Conservation (phyloP, 2,329 filamentous ascomycete genomes). For the Pseudogymnoascus sp. region DNA sequence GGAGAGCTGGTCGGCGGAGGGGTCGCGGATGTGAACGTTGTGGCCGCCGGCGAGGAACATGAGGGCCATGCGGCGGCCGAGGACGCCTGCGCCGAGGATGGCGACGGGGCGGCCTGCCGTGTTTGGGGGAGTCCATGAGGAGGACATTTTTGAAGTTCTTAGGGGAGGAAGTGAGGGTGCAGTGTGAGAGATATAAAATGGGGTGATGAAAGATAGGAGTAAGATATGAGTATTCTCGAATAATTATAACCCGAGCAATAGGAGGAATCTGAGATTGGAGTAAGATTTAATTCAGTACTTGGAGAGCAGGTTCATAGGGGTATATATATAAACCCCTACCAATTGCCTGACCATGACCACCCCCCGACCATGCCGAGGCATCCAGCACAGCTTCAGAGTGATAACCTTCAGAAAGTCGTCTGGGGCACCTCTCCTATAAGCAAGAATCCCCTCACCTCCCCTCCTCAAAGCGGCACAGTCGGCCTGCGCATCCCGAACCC, state of each 20-base stretch:
- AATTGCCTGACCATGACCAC: background rate
- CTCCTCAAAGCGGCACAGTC: background rate
- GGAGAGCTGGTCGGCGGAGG: slow-evolving; percentile 29
- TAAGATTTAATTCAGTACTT: background rate
- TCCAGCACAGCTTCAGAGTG: background rate
- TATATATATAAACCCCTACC: background rate
- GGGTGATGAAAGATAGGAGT: background rate
- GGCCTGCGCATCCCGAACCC: background rate
- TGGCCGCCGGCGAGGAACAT: slow-evolving; percentile 37
- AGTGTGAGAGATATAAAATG: background rate
- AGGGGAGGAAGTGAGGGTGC: background rate
- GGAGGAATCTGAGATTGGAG: background rate
- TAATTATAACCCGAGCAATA: background rate
- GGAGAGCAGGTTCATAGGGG: background rate
- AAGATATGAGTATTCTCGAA: background rate
- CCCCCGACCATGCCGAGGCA: background rate
- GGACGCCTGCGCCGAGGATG: slow-evolving; percentile 36
- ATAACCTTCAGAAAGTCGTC: background rate
- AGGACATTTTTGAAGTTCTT: background rate
- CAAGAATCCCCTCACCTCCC: background rate
- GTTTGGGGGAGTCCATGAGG: slow-evolving; percentile 18
- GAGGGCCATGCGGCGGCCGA: slow-evolving; percentile 36
- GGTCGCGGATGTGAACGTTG: slow-evolving; percentile 37
- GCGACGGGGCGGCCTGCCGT: slow-evolving; percentile 28
- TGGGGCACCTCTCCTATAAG: background rate